Evolutionary conservation across 352 stramenopile genomes (phyloP).

Genomic region (Phytophthora syringae): DNA sequence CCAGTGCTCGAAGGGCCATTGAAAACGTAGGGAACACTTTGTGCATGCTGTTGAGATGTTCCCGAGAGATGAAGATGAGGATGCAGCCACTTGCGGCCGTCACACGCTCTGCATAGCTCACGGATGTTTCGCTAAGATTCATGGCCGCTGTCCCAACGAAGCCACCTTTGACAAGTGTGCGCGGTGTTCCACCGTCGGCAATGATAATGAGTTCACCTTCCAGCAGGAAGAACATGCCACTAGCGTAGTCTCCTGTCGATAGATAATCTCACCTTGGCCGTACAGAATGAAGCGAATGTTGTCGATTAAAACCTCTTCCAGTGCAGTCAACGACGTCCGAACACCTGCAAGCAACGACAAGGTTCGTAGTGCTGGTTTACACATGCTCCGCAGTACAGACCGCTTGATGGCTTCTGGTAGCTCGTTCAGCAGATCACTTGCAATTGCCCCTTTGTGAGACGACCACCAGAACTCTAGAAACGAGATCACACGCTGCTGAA

Average conservation of each 20-base stretch:
- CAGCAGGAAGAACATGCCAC: conserved; percentile 62
- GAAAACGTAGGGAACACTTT: conserved; percentile 64
- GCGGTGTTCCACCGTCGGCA: conserved; percentile 34
- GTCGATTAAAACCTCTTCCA: conserved; percentile 58
- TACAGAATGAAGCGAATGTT: conserved; percentile 63
- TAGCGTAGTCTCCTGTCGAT: conserved; percentile 66
- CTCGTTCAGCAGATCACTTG: conserved; percentile 54
- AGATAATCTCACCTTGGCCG: conserved; percentile 71
- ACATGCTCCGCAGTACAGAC: conserved; percentile 60
- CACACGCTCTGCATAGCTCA: conserved; percentile 66
- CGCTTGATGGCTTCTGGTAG: conserved; percentile 60
- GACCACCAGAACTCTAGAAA: conserved; percentile 82
- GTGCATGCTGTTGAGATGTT: conserved; percentile 65
- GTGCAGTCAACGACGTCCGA: conserved; percentile 35
- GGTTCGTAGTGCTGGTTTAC: conserved; percentile 50
- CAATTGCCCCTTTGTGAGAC: conserved; percentile 58
- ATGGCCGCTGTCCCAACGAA: conserved; percentile 62
- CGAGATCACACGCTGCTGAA: conserved; percentile 61
- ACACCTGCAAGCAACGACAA: conserved; percentile 48
- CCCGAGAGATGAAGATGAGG: conserved; percentile 56
- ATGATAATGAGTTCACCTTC: conserved; percentile 65
- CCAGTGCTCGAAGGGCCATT: conserved; percentile 65
- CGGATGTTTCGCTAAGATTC: conserved; percentile 53
- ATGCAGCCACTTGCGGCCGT: conserved; percentile 67
- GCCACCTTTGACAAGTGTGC: conserved; percentile 46